Evolutionary conservation across 78 protist genomes (phyloP).

Genomic region (Salpingoeca rosetta): DNA sequence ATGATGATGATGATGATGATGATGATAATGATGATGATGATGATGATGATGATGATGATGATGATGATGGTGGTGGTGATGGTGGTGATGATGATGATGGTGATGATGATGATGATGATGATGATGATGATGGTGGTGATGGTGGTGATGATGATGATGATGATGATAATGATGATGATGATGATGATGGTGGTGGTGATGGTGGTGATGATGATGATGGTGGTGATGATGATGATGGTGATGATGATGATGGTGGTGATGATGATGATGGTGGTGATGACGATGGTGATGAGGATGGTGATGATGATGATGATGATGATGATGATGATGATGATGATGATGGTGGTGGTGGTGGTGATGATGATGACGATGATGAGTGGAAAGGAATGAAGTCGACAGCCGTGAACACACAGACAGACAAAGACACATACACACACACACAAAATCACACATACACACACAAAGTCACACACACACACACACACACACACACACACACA

Average conservation of each 20-base stretch:
- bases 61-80: no score
- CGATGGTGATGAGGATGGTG: no score
- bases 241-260: neutral
- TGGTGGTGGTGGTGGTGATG: neutral
- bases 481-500: conserved; percentile 9
- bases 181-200: neutral
- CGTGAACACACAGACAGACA: neutral
- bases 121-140: no score
- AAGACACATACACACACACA: neutral
- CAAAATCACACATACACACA: neutral
- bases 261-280: neutral
- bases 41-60: no score
- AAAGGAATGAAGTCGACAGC: neutral
- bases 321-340: neutral
- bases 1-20: no score
- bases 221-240: neutral
- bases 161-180: no score
- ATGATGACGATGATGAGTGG: neutral
- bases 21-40: no score
- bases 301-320: neutral
- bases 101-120: no score
- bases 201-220: neutral
- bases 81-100: no score
- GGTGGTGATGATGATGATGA: no score
- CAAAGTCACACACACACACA: neutral